Evolutionary conservation across 2,329 filamentous ascomycete genomes (phyloP), one percentile per base, ranked within the genome.

Genomic region (Xylariomycetidae sp.): DNA sequence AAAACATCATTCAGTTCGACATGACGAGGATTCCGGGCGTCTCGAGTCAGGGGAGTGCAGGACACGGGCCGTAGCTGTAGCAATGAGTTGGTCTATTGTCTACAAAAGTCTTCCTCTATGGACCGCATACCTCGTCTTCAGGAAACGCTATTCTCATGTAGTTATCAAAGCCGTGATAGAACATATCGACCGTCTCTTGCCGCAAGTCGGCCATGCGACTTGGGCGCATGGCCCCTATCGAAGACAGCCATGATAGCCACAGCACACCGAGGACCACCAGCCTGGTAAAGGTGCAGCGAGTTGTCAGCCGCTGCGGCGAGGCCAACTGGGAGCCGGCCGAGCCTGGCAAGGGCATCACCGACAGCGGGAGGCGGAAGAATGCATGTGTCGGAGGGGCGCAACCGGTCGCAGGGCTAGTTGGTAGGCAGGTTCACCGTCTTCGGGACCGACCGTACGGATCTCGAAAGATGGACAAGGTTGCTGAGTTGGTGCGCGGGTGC

Each of bases 71-170:
- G 84, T 37, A 98, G 68, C 76, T 90, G 47, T 37, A 41, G 34
- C 37, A 34, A 39, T 44, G 35, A 53, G 32, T 46, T 47, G 32
- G 38, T 39, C 27, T 35, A 38, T 32, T 39, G 26, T 34, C 17
- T 40, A 47, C 12, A 42, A 37, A 29, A 16, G 29, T n/a, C n/a
- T n/a, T n/a, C 10, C 14, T 15, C 23, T 18, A 16, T 15, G 22
- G 24, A 24, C 20, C 28, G 25, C 40, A 26, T 57, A 79, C 77
- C 74, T 92, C 92, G 54, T 98, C 92, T 60, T 96, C 92, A 10
- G 92, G 92, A 54, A 95, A 98, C 37, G 89, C 92, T 60, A 94
- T 72, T 45, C 76, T 65, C 80, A 95, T 92, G 67, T 98, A 98
- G 60, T 90, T 94, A 63, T 89, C 80, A 65, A 81, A 96, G 39